A percentile compares a stretch with the other conserved stretches of the same genome.
phyloP scores from a whole-genome alignment of 2,329 filamentous ascomycete species.

The Parascedosporium putredinis region DNA sequence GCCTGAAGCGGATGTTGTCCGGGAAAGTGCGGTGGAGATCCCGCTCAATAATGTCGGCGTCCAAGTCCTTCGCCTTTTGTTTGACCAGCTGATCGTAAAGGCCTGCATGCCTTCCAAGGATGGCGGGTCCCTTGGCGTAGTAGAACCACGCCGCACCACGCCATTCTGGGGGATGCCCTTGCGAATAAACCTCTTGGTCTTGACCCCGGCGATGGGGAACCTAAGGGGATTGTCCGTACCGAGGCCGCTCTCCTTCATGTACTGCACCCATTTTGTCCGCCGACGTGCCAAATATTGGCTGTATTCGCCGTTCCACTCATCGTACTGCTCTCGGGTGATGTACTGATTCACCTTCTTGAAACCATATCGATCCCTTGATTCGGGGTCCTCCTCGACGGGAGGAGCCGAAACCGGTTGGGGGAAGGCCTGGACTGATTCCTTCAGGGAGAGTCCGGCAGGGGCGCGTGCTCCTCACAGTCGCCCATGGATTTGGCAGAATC shows the following conservation, averaged over 20 bases:
- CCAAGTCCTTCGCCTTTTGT: slow-evolving; percentile 55
- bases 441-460: slow-evolving; percentile 15
- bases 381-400: slow-evolving; percentile 34
- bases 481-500: slow-evolving; percentile 42
- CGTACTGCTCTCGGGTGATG: slow-evolving; percentile 65
- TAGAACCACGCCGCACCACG: slow-evolving; percentile 96
- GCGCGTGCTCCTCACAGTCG: slow-evolving; percentile 18
- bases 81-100: slow-evolving; percentile 64
- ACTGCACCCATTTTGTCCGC: slow-evolving; percentile 68
- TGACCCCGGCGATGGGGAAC: slow-evolving; percentile 71
- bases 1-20: slow-evolving; percentile 85
- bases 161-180: slow-evolving; percentile 91
- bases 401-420: slow-evolving; percentile 8
- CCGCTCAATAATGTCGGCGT: slow-evolving; percentile 84
- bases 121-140: slow-evolving; percentile 79
- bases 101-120: slow-evolving; percentile 64
- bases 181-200: slow-evolving; percentile 80
- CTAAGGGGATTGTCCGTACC: slow-evolving; percentile 60
- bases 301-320: slow-evolving; percentile 70
- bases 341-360: slow-evolving; percentile 84
- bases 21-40: slow-evolving; percentile 91
- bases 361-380: slow-evolving; percentile 68
- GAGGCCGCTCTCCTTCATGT: slow-evolving; percentile 68
- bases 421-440: slow-evolving; percentile 11
- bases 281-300: slow-evolving; percentile 63